Evolutionary conservation across 1,284 basidiomycete species (phyloP).

Genomic region (Boletus sp.): DNA sequence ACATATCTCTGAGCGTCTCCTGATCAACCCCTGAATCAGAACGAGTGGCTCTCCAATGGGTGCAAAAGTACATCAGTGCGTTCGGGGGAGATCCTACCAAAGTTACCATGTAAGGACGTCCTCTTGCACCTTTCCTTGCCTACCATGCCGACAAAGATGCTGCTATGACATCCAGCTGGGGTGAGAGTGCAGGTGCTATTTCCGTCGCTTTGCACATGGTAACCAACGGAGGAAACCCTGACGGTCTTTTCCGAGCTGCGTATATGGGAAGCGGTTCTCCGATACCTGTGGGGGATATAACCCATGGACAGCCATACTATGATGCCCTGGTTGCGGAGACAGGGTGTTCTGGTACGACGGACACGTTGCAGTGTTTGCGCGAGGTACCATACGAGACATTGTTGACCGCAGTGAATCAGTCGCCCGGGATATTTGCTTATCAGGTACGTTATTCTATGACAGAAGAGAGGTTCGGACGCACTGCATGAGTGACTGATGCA

Average conservation of each 20-base stretch:
- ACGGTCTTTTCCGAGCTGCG: conserved; percentile 31
- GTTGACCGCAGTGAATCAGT: background rate
- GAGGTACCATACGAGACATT: background rate
- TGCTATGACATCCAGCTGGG: conserved; percentile 22
- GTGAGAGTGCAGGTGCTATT: conserved; percentile 31
- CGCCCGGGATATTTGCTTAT: background rate
- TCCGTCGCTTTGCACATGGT: conserved; percentile 30
- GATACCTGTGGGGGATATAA: conserved; percentile 9
- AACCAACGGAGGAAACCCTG: conserved; percentile 21
- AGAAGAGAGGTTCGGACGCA: no score
- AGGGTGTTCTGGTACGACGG: conserved; percentile 18
- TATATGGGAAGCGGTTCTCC: conserved; percentile 33
- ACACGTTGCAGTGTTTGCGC: conserved; percentile 31
- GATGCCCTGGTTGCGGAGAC: conserved; percentile 16
- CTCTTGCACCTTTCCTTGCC: background rate
- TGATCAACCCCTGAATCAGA: no score
- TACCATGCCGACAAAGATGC: background rate
- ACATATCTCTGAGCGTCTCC: no score
- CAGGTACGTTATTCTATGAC: no score
- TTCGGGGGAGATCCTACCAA: conserved; percentile 32
- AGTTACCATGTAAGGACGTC: conserved; percentile 33
- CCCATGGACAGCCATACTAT: conserved; percentile 20
- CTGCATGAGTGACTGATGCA: no score
- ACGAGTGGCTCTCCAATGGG: conserved; percentile 43
- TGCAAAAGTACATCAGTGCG: conserved; percentile 41